A percentile compares a stretch with the other conserved stretches of the same genome.
Conservation (phyloP, 2,329 filamentous ascomycete genomes). For the Thermothelomyces thermophilus region DNA sequence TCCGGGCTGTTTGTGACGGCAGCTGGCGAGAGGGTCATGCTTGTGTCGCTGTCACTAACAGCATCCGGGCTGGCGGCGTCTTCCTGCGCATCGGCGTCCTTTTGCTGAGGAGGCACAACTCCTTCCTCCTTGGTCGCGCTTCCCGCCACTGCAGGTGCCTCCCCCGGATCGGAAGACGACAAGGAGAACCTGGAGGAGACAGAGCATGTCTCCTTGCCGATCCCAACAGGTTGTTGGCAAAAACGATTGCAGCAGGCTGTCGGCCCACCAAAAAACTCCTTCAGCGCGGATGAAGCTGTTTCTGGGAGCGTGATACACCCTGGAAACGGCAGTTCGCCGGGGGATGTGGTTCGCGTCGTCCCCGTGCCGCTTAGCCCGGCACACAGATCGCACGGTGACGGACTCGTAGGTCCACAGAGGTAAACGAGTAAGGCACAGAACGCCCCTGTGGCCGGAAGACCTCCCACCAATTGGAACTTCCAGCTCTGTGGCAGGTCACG, state of each 20-base stretch:
- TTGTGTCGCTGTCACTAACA: neutral
- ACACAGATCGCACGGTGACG: neutral
- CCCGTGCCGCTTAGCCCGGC: neutral
- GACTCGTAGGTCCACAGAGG: neutral
- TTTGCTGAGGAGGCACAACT: neutral
- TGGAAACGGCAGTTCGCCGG: neutral
- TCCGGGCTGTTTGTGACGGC: neutral
- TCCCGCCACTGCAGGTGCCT: neutral
- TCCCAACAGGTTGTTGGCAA: neutral
- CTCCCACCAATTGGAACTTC: slow-evolving; percentile 2
- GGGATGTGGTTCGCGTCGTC: too few species aligned
- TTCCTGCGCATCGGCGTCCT: neutral
- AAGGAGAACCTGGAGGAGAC: neutral
- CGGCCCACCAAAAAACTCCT: slow-evolving; percentile 3
- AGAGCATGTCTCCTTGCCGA: neutral
- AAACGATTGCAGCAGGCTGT: slow-evolving; percentile 2
- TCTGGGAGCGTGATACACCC: slow-evolving; percentile 6
- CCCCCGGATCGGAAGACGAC: neutral
- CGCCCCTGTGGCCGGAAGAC: neutral
- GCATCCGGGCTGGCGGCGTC: neutral
- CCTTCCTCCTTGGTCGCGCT: neutral
- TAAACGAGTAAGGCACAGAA: slow-evolving; percentile 11
- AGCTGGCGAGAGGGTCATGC: neutral
- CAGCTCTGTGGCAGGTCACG: slow-evolving; percentile 8
- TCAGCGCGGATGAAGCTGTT: neutral